Evolutionary conservation across 352 stramenopile genomes (phyloP).

Genomic region (Pythium periplocum): DNA sequence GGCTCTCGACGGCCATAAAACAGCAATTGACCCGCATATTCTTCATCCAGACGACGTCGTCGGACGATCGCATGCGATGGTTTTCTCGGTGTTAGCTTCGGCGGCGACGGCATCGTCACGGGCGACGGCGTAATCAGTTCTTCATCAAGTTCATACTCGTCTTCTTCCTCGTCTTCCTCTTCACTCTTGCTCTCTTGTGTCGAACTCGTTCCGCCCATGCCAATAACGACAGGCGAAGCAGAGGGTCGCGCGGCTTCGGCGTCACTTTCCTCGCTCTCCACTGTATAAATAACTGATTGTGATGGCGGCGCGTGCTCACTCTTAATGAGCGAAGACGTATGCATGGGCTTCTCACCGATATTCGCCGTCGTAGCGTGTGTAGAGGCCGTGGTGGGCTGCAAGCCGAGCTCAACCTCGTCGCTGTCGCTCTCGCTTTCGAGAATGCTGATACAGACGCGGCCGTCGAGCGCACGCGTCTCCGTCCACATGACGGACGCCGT

Average conservation of each 20-base stretch:
- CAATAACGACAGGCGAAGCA: too few species aligned
- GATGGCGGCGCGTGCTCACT: too few species aligned
- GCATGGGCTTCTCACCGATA: too few species aligned
- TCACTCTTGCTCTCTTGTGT: constrained; percentile 10
- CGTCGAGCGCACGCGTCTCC: constrained; percentile 41
- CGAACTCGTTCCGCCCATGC: too few species aligned
- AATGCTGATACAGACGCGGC: constrained; percentile 55
- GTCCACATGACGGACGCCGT: constrained; percentile 72
- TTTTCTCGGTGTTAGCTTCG: constrained; percentile 3
- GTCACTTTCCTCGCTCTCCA: too few species aligned
- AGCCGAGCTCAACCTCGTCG: background rate
- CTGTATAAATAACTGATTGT: too few species aligned
- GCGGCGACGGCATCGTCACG: background rate
- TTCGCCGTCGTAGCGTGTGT: too few species aligned
- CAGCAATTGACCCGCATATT: constrained; percentile 61
- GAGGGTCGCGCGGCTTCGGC: too few species aligned
- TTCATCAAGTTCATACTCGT: constrained; percentile 26
- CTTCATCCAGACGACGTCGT: constrained; percentile 33
- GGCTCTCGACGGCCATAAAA: constrained; percentile 58
- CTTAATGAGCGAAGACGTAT: too few species aligned
- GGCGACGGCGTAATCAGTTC: background rate
- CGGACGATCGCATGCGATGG: constrained; percentile 4
- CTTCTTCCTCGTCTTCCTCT: constrained; percentile 19
- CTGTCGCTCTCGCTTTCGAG: constrained; percentile 27
- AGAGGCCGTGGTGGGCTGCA: too few species aligned